Conservation (phyloP, 2,329 filamentous ascomycete genomes). For the Chaetomium strumarium region DNA sequence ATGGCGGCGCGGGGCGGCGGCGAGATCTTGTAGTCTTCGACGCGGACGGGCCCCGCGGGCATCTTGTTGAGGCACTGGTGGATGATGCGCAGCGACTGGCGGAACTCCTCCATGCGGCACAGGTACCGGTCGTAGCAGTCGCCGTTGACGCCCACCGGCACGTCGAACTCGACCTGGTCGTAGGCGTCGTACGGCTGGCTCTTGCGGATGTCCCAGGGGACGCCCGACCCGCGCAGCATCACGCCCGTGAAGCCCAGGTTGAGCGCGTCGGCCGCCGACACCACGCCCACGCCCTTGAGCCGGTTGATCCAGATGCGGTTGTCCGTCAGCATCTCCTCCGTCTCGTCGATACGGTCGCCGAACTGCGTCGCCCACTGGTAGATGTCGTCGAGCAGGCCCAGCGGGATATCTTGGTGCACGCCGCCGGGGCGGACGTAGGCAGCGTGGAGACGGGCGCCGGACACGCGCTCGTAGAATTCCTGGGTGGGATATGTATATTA, state of each 20-base stretch:
- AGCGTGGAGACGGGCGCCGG: constrained; percentile 91
- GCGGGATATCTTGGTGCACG: constrained; percentile 89
- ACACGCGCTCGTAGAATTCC: constrained; percentile 99
- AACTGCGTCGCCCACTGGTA: constrained; percentile 99
- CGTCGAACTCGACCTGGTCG: constrained; percentile 95
- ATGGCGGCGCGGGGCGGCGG: constrained; percentile 94
- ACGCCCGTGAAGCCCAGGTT: constrained; percentile 96
- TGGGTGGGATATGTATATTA: constrained; percentile 35
- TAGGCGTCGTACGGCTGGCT: constrained; percentile 97
- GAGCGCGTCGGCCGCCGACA: constrained; percentile 86
- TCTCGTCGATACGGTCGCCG: constrained; percentile 96
- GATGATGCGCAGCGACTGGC: constrained; percentile 95
- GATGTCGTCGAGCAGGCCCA: constrained; percentile 94
- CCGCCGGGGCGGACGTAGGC: constrained; percentile 96
- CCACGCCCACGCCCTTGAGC: constrained; percentile 85
- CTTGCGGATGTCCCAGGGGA: constrained; percentile 96
- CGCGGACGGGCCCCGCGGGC: constrained; percentile 86
- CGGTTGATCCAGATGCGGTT: constrained; percentile 99
- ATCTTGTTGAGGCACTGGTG: constrained; percentile 99
- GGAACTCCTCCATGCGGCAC: constrained; percentile 99
- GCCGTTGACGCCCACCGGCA: constrained; percentile 91
- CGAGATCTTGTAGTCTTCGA: constrained; percentile 98
- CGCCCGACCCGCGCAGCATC: constrained; percentile 94
- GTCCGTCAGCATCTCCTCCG: constrained; percentile 96
- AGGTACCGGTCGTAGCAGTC: constrained; percentile 99